Evolutionary conservation across 164 flowering plant genomes (phyloP).

Genomic region (Vitis labrusca): DNA sequence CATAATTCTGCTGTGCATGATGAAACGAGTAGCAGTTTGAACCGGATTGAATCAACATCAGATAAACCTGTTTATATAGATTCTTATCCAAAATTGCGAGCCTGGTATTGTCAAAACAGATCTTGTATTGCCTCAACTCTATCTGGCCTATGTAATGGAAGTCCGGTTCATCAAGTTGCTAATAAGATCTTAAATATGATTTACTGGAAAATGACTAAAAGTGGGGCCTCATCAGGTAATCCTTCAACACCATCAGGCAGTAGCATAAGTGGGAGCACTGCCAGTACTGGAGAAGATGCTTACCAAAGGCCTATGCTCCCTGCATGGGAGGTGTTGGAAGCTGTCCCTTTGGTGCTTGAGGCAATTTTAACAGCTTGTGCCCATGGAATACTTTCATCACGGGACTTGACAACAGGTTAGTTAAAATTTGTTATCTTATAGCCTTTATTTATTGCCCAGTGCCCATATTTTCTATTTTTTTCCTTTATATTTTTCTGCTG

Average conservation of each 20-base stretch:
- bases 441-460: neutral
- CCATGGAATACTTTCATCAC: slow-evolving; percentile 82
- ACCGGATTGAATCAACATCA: slow-evolving; percentile 25
- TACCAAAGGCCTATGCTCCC: slow-evolving; percentile 59
- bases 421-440: neutral
- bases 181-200: slow-evolving; percentile 75
- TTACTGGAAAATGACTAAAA: slow-evolving; percentile 58
- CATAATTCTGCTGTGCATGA: slow-evolving; percentile 23
- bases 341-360: slow-evolving; percentile 84
- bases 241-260: slow-evolving; percentile 51
- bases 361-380: slow-evolving; percentile 83
- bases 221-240: slow-evolving; percentile 33
- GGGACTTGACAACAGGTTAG: slow-evolving; percentile 86
- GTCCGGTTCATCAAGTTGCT: slow-evolving; percentile 76
- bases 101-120: slow-evolving; percentile 82
- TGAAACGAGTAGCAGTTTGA: slow-evolving; percentile 20
- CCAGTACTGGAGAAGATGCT: slow-evolving; percentile 50
- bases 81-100: slow-evolving; percentile 71
- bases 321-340: slow-evolving; percentile 95
- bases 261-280: slow-evolving; percentile 56
- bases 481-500: too few species aligned
- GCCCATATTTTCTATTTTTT: too few species aligned
- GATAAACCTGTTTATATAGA: slow-evolving; percentile 63
- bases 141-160: slow-evolving; percentile 63
- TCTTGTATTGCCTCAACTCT: slow-evolving; percentile 83